phyloP scores from a whole-genome alignment of 2,329 filamentous ascomycete species.

The Penicillium sp. region DNA sequence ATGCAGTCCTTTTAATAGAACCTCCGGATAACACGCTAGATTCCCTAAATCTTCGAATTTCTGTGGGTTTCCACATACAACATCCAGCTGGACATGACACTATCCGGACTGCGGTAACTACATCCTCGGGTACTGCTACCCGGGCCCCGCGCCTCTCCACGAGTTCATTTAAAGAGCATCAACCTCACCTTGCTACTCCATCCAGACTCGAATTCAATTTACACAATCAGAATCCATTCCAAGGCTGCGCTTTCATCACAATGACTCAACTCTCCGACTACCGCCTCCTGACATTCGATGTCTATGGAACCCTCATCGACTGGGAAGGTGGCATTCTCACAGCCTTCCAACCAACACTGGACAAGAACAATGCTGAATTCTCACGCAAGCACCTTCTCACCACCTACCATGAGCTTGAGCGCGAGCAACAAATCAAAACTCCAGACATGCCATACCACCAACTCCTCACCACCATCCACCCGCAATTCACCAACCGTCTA shows the following conservation, averaged over 20 bases:
- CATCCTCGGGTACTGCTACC: too few species aligned
- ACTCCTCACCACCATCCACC: constrained; percentile 53
- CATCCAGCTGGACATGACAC: too few species aligned
- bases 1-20: too few species aligned
- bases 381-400: constrained; percentile 14
- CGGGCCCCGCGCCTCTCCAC: too few species aligned
- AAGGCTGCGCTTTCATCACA: background rate
- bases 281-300: constrained; percentile 67
- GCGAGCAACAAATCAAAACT: constrained; percentile 51
- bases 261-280: constrained; percentile 36
- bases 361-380: constrained; percentile 42
- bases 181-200: too few species aligned
- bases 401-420: constrained; percentile 33
- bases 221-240: too few species aligned
- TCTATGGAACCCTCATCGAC: constrained; percentile 77
- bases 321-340: constrained; percentile 66
- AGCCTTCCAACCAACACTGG: constrained; percentile 48
- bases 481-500: constrained; percentile 30
- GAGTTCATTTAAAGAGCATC: too few species aligned
- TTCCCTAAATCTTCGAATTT: too few species aligned
- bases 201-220: too few species aligned
- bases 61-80: too few species aligned
- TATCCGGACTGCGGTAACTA: too few species aligned
- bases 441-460: constrained; percentile 61
- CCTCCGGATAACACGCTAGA: too few species aligned